These are phyloP conservation scores for Heritiera littoralis DNA, from an alignment of 345 rosid species.

Conservation along the genomic window DNA sequence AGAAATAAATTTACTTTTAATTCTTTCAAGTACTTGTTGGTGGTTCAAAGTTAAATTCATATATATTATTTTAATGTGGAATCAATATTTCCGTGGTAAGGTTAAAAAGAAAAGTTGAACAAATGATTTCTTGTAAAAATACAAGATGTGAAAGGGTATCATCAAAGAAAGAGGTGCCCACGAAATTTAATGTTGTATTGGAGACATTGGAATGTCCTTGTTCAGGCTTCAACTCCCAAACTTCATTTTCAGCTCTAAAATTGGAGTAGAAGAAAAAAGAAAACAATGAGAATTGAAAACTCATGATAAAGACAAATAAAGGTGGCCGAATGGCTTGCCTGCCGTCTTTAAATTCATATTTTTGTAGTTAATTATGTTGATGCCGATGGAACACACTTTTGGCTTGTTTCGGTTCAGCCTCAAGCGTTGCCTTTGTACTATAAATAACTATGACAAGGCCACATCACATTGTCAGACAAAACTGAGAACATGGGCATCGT, in stretches of 20 bases:
- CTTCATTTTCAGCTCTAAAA: not conserved
- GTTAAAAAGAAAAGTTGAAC: no score
- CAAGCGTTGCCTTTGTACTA: not conserved
- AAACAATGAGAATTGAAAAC: not conserved
- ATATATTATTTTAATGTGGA: no score
- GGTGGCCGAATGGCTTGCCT: conserved; percentile 16
- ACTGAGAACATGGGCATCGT: not conserved
- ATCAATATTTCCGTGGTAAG: no score
- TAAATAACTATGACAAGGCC: not conserved
- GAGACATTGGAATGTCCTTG: not conserved
- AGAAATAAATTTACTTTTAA: no score
- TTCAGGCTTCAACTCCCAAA: not conserved
- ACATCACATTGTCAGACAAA: not conserved
- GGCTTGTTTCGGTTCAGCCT: not conserved
- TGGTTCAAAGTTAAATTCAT: not conserved
- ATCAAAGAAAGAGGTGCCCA: not conserved
- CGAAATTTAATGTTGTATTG: not conserved
- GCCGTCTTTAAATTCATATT: conserved; percentile 7
- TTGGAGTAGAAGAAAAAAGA: not conserved
- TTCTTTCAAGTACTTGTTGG: no score
- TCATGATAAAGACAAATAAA: conserved; percentile 4
- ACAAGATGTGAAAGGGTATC: no score
- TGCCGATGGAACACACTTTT: conserved; percentile 10
- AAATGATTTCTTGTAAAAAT: no score
- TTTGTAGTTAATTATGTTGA: not conserved